Conservation (phyloP, 2,329 filamentous ascomycete genomes). For the Beauveria rudraprayagi region DNA sequence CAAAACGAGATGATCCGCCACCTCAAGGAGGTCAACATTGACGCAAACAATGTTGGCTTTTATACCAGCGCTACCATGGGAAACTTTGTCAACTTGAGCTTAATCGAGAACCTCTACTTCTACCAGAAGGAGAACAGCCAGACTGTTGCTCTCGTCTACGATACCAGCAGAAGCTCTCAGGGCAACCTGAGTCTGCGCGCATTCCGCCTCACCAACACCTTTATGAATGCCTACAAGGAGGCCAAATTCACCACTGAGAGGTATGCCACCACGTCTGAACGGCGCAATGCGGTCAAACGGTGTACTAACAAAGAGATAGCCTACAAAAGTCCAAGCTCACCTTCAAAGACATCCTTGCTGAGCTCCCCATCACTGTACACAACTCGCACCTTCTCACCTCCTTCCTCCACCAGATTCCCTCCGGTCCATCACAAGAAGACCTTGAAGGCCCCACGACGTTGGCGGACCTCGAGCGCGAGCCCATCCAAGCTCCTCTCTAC, state of each 20-base stretch:
- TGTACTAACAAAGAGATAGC: constrained; percentile 37
- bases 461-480: constrained; percentile 63
- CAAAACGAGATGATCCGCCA: constrained; percentile 97
- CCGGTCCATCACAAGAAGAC: constrained; percentile 51
- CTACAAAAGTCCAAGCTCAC: constrained; percentile 90
- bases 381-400: constrained; percentile 96
- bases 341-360: constrained; percentile 87
- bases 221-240: constrained; percentile 92
- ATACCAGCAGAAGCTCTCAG: constrained; percentile 90
- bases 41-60: constrained; percentile 97
- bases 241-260: constrained; percentile 94
- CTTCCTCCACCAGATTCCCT: constrained; percentile 86
- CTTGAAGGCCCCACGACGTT: constrained; percentile 72
- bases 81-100: constrained; percentile 90
- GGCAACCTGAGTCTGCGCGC: constrained; percentile 83
- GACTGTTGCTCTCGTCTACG: constrained; percentile 85
- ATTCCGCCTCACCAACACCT: constrained; percentile 78
- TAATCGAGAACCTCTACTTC: constrained; percentile 96
- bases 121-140: constrained; percentile 94
- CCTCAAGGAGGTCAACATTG: constrained; percentile 93
- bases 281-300: neutral
- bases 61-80: constrained; percentile 98
- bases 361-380: constrained; percentile 83
- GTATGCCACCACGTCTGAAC: constrained; percentile 41
- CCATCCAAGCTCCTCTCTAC: constrained; percentile 58